Base-by-base conservation (phyloP, 164 flowering plant species). In the Nymphaea colorata region DNA sequence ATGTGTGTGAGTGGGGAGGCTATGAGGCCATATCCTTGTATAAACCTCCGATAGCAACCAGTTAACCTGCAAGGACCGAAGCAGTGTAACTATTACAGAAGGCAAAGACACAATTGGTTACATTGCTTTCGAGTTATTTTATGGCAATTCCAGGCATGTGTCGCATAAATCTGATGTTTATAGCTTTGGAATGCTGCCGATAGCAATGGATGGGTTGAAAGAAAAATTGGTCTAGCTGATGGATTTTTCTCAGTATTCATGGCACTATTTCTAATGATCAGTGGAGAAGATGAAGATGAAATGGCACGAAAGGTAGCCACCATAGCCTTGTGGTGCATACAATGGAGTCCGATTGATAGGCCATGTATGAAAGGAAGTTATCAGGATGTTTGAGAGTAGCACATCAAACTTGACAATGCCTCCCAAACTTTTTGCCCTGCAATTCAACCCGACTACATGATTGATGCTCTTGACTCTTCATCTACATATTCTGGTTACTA, bases 321-420 rank as follows among this genome's bases (percentile, higher is more conserved):
- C 44, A 65, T 71, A 51, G 68, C 59, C 25, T 47, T 66, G 4
- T 71, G 74, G 74, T 71, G 74, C 61, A 61, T 71, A 45, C 74
- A 72, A 57, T 67, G 70, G 61, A 67, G 53, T 25, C 70, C 74
- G 15, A 62, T 55, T 41, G 69, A 67, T 36, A 60, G 74, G 3
- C 74, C 74, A 16, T 41, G 70, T 14, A 72, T 72, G 67, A 68
- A 68, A 42, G 15, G 53, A 11, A 45, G 70, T 72, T 4, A 42
- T 72, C 4, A 43, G 64, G 5, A 72, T 72, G 74, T 43, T 72
- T 15, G 67, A 72, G n/a, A n/a, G n/a, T n/a, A n/a, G n/a, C n/a
- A n/a, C n/a, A n/a, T n/a, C n/a, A n/a, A n/a, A n/a, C n/a, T n/a
- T n/a, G n/a, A n/a, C n/a, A n/a, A n/a, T n/a, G n/a, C n/a, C n/a